Base-by-base conservation (phyloP, 176 grass and related monocot genomes). In the Aegilops tauschii region DNA sequence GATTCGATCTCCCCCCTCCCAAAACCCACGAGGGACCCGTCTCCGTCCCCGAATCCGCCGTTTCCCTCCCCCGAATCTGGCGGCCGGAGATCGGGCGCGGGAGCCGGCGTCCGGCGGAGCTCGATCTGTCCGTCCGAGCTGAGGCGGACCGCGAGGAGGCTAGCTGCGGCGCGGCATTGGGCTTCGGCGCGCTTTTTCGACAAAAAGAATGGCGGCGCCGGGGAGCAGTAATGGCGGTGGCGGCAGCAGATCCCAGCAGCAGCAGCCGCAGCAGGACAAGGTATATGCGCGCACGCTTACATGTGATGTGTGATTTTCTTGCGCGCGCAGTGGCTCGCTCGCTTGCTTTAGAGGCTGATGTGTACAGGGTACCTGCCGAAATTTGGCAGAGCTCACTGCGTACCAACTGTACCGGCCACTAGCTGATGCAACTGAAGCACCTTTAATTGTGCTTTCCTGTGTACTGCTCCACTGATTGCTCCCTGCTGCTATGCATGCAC, bases 191-290 rank as follows among this genome's bases (percentile, higher is more conserved):
- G 18, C 18, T 59, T 2, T 59, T 59, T 1, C 54, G 18, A 3
- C 54, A 58, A 21, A 59, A 59, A 21, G 13, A 89, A 88, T 85
- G 89, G 93, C 90, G 9, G 84, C 90, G 66, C 66, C 66, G 13
- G 66, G 66, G 17, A 69, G 66, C 66, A 31, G 66, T 35, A 69
- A 32, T 12, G 66, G 65, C 29, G 65, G 66, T 17, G 66, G 66
- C 44, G 90, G 87, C 68, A 80, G 84, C 40, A 90, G 87, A 80
- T 85, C 77, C 70, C 93, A 92, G 14, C 84, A 32, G 78, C 84
- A 76, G 71, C 84, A 16, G 78, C 84, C 68, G 12, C 90, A 83
- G 72, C 90, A 90, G 77, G 75, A 94, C 73, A 92, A 82, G 85
- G 93, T 94, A 90, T 69, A 59, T 58, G 77, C 84, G 74, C 79